Percentiles rank a stretch among this genome's conserved stretches.
Evolutionary conservation across 805 yeast genomes (phyloP).

Genomic region (Yarrowia phangngaensis): DNA sequence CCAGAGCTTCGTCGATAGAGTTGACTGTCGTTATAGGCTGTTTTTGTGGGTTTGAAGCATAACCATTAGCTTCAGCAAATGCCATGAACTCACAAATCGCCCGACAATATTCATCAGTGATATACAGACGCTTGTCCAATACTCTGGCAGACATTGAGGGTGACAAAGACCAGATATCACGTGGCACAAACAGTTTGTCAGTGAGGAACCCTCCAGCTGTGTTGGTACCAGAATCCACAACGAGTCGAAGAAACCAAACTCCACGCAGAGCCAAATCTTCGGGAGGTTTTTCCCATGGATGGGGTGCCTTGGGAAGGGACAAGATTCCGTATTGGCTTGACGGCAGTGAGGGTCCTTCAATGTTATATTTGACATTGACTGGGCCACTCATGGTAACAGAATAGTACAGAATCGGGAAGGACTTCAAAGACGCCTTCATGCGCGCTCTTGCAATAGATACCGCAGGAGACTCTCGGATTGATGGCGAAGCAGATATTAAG

Average conservation of each 20-base stretch:
- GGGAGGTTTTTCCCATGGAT: slow-evolving; percentile 25
- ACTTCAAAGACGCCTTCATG: slow-evolving; percentile 7
- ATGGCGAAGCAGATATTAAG: neutral
- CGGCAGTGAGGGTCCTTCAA: slow-evolving; percentile 1
- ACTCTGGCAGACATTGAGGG: slow-evolving; percentile 3
- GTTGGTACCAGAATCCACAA: slow-evolving; percentile 24
- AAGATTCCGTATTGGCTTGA: slow-evolving; percentile 19
- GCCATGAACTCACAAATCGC: slow-evolving; percentile 19
- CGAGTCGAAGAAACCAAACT: slow-evolving; percentile 19
- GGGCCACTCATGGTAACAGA: slow-evolving; percentile 17
- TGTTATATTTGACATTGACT: slow-evolving; percentile 24
- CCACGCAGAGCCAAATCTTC: slow-evolving; percentile 20
- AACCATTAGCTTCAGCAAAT: slow-evolving; percentile 9
- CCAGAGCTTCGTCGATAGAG: slow-evolving; percentile 19
- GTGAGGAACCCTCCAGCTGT: slow-evolving; percentile 24
- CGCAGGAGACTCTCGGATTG: neutral
- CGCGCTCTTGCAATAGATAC: neutral
- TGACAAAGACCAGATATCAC: slow-evolving; percentile 18
- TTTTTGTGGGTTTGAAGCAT: neutral
- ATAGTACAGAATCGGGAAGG: slow-evolving; percentile 20
- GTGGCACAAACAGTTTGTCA: slow-evolving; percentile 21
- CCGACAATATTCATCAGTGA: slow-evolving; percentile 21
- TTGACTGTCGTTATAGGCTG: neutral
- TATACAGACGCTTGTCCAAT: slow-evolving; percentile 14
- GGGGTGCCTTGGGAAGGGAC: slow-evolving; percentile 15